Conservation (phyloP, 2,329 filamentous ascomycete genomes). For the Colletotrichum nymphaeae region DNA sequence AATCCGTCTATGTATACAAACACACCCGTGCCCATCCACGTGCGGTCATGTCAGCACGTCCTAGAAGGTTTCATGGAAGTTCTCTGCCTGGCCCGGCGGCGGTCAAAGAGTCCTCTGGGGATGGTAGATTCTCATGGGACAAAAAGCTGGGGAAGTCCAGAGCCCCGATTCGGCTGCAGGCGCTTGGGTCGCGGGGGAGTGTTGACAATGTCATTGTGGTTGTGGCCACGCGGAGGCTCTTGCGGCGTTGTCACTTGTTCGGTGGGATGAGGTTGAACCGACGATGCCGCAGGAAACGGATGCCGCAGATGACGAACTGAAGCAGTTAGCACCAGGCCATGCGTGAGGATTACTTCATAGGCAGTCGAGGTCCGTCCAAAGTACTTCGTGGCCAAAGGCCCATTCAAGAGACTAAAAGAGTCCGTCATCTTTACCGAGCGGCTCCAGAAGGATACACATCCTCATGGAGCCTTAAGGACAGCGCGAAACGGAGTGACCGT, state of each 20-base stretch:
- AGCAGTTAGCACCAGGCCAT: no score
- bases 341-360: no score
- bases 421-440: background rate
- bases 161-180: background rate
- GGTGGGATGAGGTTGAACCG: background rate
- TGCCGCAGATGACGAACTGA: slow-evolving; percentile 15
- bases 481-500: background rate
- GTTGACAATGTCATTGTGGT: background rate
- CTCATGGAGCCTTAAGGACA: background rate
- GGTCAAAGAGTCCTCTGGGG: background rate
- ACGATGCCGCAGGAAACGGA: background rate
- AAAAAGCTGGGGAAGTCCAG: slow-evolving; percentile 7
- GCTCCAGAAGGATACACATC: background rate
- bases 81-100: background rate
- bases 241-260: background rate
- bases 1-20: background rate
- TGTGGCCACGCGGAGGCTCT: background rate
- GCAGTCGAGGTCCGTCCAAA: no score
- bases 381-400: no score
- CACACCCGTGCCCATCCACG: slow-evolving; percentile 8
- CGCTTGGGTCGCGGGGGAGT: background rate
- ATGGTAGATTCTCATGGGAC: no score
- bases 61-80: background rate
- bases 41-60: background rate
- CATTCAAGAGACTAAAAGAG: background rate